Percentiles rank a stretch among this genome's conserved stretches.
Conservation (phyloP, 176 grass and related monocot genomes). For the Elaeis guineensis region DNA sequence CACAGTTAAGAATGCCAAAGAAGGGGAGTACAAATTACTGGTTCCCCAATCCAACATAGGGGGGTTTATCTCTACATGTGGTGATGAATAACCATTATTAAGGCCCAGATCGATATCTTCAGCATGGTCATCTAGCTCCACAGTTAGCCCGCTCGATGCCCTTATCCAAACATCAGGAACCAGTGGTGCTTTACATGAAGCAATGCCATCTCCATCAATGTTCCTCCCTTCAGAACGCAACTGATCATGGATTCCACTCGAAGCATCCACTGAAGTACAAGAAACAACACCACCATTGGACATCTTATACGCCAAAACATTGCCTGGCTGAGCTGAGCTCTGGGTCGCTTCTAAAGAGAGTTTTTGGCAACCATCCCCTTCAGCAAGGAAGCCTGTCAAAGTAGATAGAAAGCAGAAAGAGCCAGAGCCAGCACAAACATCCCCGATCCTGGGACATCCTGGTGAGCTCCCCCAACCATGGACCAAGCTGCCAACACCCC, state of each 20-base stretch:
- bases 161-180: conserved; percentile 87
- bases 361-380: conserved; percentile 25
- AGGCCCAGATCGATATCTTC: conserved; percentile 24
- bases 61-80: conserved; percentile 58
- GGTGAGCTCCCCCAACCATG: neutral
- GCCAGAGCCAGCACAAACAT: conserved; percentile 30
- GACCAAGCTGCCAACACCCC: neutral
- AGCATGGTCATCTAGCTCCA: conserved; percentile 32
- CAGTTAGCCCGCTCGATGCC: conserved; percentile 35
- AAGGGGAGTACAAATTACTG: conserved; percentile 51
- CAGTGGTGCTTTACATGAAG: conserved; percentile 55
- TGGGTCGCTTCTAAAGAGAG: conserved; percentile 19
- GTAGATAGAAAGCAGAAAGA: conserved; percentile 65
- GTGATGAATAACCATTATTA: conserved; percentile 36
- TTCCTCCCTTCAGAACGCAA: conserved; percentile 21
- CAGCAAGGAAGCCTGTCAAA: conserved; percentile 23
- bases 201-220: conserved; percentile 19
- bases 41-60: conserved; percentile 74
- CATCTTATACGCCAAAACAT: conserved; percentile 34
- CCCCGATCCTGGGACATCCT: conserved; percentile 38
- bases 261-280: conserved; percentile 43
- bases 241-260: conserved; percentile 18
- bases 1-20: conserved; percentile 57
- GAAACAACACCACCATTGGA: conserved; percentile 41
- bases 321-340: conserved; percentile 18